Evolutionary conservation across 257 asterid species (phyloP).

Genomic region (Przewalskia tangutica): DNA sequence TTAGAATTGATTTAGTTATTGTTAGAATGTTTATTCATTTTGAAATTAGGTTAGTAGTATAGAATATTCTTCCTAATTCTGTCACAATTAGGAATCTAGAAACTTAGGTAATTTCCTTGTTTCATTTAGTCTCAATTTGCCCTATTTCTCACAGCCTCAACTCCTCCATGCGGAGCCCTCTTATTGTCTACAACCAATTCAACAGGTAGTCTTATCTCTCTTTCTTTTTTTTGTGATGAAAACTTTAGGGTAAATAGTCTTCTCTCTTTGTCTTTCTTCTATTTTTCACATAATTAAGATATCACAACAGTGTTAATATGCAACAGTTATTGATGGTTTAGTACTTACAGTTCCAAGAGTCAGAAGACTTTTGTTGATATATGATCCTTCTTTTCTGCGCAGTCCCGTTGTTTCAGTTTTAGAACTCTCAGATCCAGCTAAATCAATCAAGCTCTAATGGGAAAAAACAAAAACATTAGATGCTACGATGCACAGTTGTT

Average conservation of each 20-base stretch:
- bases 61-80: not conserved
- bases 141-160: not conserved
- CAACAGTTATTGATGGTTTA: not conserved
- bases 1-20: not conserved
- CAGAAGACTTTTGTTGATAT: slow-evolving; percentile 91
- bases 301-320: not conserved
- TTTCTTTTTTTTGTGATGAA: not conserved
- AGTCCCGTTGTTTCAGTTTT: slow-evolving; percentile 92
- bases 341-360: slow-evolving; percentile 94
- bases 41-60: not conserved
- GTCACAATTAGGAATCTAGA: not conserved
- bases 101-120: not conserved
- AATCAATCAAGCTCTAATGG: slow-evolving; percentile 74
- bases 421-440: slow-evolving; percentile 98
- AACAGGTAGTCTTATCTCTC: not conserved
- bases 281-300: not conserved
- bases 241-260: not conserved
- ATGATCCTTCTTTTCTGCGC: slow-evolving; percentile 96
- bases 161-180: not conserved
- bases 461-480: slow-evolving; percentile 13
- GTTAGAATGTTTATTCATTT: not conserved
- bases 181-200: not conserved
- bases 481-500: not conserved
- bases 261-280: not conserved
- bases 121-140: not conserved